Conservation (phyloP, 495 filamentous ascomycete genomes). For the Immersiella caudata region DNA sequence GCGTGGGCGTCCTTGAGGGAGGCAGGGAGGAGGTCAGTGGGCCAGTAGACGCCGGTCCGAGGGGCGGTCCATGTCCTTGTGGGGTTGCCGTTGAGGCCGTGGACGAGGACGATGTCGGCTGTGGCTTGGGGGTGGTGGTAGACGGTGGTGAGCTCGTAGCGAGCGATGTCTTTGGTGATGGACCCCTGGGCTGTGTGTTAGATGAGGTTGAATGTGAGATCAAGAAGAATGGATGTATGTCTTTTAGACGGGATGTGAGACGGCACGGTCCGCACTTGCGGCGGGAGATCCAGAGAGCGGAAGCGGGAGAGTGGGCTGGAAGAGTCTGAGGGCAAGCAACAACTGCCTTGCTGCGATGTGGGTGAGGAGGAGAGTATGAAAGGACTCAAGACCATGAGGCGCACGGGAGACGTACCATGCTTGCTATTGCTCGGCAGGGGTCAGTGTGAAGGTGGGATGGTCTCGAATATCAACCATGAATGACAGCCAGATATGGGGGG, state of each 20-base stretch:
- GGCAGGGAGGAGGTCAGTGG: conserved; percentile 69
- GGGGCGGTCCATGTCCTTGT: conserved; percentile 71
- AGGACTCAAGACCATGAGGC: not conserved
- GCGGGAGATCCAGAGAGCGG: no score
- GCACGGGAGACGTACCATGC: conserved; percentile 22
- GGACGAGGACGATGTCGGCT: conserved; percentile 75
- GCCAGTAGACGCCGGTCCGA: conserved; percentile 72
- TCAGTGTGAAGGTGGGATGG: conserved; percentile 13
- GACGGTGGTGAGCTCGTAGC: conserved; percentile 70
- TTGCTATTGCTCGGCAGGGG: conserved; percentile 12
- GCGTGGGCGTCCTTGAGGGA: conserved; percentile 63
- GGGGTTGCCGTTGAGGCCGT: conserved; percentile 81
- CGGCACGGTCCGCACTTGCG: conserved; percentile 27
- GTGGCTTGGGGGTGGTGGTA: conserved; percentile 62
- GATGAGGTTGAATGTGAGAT: not conserved
- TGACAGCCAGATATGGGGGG: conserved; percentile 2
- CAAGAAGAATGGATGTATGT: not conserved
- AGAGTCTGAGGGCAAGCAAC: not conserved
- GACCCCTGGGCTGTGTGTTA: conserved; percentile 37
- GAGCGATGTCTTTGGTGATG: conserved; percentile 60
- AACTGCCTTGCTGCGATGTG: not conserved
- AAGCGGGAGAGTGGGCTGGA: not conserved
- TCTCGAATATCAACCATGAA: conserved; percentile 15
- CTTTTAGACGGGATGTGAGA: not conserved
- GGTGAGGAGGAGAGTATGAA: not conserved